Evolutionary conservation across 345 rosid species (phyloP).

Genomic region (Syzygium aqueum): DNA sequence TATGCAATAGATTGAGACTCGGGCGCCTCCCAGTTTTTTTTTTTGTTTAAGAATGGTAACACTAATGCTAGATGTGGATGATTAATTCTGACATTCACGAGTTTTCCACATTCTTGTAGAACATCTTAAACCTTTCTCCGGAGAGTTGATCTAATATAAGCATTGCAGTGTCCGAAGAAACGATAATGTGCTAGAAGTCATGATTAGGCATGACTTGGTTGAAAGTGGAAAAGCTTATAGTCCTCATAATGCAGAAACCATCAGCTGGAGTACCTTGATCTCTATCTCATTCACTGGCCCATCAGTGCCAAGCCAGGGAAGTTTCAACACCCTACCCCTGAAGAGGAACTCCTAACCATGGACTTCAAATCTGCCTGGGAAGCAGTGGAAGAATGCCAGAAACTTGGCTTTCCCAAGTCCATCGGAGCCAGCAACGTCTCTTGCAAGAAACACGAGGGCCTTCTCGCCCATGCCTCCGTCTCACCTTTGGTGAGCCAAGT

Average conservation of each 20-base stretch:
- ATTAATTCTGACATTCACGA: neutral
- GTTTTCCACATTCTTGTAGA: neutral
- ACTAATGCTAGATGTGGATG: neutral
- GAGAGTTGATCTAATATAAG: neutral
- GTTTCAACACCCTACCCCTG: neutral
- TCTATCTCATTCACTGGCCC: slow-evolving; percentile 5
- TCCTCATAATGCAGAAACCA: neutral
- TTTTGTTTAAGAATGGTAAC: neutral
- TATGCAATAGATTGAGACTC: neutral
- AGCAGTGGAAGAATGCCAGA: neutral
- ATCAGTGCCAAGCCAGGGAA: neutral
- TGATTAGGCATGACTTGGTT: neutral
- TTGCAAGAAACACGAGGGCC: neutral
- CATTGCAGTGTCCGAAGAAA: neutral
- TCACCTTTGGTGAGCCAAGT: slow-evolving; percentile 9
- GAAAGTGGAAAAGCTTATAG: neutral
- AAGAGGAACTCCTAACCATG: slow-evolving; percentile 2
- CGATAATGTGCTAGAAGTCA: neutral
- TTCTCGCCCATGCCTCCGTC: neutral
- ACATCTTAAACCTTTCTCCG: neutral
- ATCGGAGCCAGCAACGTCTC: slow-evolving; percentile 7
- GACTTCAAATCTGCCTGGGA: slow-evolving; percentile 8
- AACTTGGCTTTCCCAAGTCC: slow-evolving; percentile 4
- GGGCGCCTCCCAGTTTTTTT: neutral
- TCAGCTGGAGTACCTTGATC: slow-evolving; percentile 3